These are phyloP conservation scores for Globisporangium viniferum DNA, from an alignment of 352 stramenopile genomes.

Conservation along the genomic window DNA sequence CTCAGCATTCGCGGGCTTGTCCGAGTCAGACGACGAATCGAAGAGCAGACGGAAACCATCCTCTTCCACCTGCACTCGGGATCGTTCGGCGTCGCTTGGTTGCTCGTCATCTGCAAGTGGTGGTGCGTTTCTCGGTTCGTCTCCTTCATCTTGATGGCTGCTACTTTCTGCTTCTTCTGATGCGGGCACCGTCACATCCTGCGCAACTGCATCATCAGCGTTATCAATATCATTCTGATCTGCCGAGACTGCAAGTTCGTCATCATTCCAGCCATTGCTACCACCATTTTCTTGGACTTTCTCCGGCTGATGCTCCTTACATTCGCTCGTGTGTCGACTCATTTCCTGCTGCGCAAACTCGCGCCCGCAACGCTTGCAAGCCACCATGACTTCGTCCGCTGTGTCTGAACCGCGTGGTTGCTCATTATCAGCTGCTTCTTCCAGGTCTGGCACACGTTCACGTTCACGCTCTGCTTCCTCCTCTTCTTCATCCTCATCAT, in stretches of 20 bases:
- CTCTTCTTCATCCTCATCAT: background rate
- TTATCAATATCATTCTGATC: background rate
- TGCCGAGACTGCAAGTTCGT: background rate
- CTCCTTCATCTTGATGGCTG: background rate
- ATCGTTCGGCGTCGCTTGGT: background rate
- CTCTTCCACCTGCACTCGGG: background rate
- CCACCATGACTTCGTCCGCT: background rate
- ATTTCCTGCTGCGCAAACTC: conserved; percentile 1
- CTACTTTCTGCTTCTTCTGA: background rate
- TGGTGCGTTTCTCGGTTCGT: background rate
- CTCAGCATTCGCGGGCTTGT: conserved; percentile 21
- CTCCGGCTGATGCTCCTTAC: background rate
- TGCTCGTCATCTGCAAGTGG: background rate
- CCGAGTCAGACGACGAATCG: background rate
- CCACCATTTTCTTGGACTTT: background rate
- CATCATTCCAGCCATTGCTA: background rate
- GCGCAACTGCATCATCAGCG: background rate
- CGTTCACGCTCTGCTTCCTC: background rate
- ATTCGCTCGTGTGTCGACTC: background rate
- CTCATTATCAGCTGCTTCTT: background rate
- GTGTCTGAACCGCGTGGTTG: background rate
- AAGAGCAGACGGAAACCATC: background rate
- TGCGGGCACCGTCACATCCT: background rate
- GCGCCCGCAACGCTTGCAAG: background rate
- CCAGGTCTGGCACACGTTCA: background rate